These are phyloP conservation scores for Cordyceps pruinosa DNA, from an alignment of 2,329 filamentous ascomycete genomes.

Conservation along the genomic window DNA sequence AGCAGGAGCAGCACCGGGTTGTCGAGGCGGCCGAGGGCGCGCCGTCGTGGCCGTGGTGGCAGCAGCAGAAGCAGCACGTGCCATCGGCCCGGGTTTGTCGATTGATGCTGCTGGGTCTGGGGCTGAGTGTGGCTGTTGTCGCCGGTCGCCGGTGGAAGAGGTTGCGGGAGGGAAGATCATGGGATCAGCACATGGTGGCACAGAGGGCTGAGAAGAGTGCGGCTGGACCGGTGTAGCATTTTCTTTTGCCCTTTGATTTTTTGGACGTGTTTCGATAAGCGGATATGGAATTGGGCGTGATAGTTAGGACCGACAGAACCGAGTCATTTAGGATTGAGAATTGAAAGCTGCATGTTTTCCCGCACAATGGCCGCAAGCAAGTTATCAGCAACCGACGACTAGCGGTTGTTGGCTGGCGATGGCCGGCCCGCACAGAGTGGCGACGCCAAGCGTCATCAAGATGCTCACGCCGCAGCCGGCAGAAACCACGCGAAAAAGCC, in stretches of 20 bases:
- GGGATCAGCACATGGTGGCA: not conserved
- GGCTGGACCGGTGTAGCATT: not conserved
- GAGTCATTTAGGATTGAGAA: not conserved
- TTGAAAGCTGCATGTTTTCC: not conserved
- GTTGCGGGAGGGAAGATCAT: not conserved
- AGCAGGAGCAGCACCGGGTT: not conserved
- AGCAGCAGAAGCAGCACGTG: not conserved
- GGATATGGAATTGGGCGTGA: not conserved
- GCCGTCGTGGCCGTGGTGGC: too few relatives aligned
- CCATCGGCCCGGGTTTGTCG: not conserved
- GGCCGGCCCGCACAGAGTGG: not conserved
- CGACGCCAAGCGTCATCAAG: not conserved
- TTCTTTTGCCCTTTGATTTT: not conserved
- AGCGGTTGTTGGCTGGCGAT: not conserved
- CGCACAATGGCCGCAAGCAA: slow-evolving; percentile 6
- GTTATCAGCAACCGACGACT: too few relatives aligned
- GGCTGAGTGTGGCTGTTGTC: not conserved
- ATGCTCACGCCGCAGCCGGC: too few relatives aligned
- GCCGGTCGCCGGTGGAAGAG: not conserved
- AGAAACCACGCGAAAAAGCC: not conserved
- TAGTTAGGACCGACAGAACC: not conserved
- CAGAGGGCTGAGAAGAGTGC: not conserved
- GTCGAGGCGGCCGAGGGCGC: not conserved
- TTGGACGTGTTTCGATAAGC: not conserved
- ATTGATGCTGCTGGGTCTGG: not conserved